These are phyloP conservation scores for Gossypium herbaceum DNA, from an alignment of 345 rosid genomes.

Conservation along the genomic window DNA sequence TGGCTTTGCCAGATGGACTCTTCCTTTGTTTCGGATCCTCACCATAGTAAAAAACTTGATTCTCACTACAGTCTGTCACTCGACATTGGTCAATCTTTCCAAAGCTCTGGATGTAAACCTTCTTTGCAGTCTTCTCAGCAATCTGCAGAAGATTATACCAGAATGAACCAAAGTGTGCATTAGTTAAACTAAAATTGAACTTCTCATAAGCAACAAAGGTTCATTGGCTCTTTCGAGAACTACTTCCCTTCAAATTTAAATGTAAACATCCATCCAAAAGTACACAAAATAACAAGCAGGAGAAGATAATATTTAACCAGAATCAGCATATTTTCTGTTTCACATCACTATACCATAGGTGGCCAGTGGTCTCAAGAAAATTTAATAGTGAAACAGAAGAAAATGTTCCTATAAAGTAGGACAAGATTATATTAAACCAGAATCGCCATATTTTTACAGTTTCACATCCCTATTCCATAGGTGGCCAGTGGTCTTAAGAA, in stretches of 20 bases:
- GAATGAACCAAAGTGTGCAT: background rate
- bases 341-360: background rate
- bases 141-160: constrained; percentile 38
- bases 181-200: background rate
- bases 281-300: background rate
- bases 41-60: constrained; percentile 78
- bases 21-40: constrained; percentile 63
- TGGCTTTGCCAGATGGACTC: constrained; percentile 46
- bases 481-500: background rate
- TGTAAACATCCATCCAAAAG: background rate
- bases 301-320: background rate
- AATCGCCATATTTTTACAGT: background rate
- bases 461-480: background rate
- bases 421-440: too few species aligned
- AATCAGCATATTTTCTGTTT: background rate
- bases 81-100: constrained; percentile 68
- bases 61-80: constrained; percentile 51
- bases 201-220: background rate
- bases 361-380: background rate
- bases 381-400: background rate
- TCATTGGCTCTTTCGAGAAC: background rate
- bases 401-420: background rate
- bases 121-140: constrained; percentile 77
- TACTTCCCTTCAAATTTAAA: background rate
- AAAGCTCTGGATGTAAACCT: constrained; percentile 74